Base-by-base conservation (phyloP, 2,329 filamentous ascomycete genomes). In the Fusarium redolens region DNA sequence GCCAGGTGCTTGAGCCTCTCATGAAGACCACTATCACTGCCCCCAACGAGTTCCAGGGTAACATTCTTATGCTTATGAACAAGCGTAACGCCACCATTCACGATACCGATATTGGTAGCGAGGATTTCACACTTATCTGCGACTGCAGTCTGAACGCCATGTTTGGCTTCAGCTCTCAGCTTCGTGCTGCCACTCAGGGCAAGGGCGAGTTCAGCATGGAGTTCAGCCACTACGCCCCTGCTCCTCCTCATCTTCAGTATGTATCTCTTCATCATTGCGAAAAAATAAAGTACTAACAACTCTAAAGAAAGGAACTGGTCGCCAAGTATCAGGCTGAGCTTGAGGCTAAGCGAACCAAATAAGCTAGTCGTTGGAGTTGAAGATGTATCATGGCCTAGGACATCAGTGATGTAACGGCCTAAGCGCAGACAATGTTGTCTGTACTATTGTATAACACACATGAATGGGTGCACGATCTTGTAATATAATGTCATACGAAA, bases 201-300 rank as follows among this genome's bases (percentile, higher is more conserved):
- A 99, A 99, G 88, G 96, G 96, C 78, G 96, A 99, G 86, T 99
- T 98, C 81, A 93, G 90, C 78, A 98, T 99, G 96, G 96, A 99
- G 85, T 99, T 99, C 80, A 96, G 93, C 83, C 96, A 98, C 85
- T 99, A 99, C 79, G 91, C 93, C 58, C 88, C 94, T 57, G 94
- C 96, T 66, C 93, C 95, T 54, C 90, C 91, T 78, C 95, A 98
- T 81, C 82, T 98, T 82, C 96, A 99, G 92, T 93, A 92, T 81
- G 91, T 90, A 72, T 48, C 61, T 48, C 33, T 25, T 33, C 18
- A 38, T 15, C 20, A 45, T 41, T 11, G n/a, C 25, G 25, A 25
- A 31, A 15, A 15, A 17, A 31, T 14, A 45, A 45, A 28, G 65
- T 37, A 40, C 54, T 71, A 38, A 78, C 63, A 14, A 52, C 22